Evolutionary conservation across 2,329 filamentous ascomycete species (phyloP).

Genomic region (Penicillium sclerotiorum): DNA sequence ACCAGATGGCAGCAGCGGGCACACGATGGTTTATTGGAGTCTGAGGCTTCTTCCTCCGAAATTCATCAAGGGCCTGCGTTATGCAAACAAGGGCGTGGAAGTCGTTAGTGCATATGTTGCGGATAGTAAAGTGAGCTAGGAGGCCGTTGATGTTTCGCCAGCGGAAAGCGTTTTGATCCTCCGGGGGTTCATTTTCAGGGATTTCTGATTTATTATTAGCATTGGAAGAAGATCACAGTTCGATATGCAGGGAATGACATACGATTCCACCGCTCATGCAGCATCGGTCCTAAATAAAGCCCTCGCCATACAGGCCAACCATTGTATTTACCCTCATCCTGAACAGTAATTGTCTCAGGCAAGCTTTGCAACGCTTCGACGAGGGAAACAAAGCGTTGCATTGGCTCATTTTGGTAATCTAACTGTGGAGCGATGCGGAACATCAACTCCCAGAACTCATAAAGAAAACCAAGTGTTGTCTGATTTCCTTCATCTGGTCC

Average conservation of each 20-base stretch:
- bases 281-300: not conserved
- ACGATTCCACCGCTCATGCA: constrained; percentile 1
- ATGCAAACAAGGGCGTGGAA: constrained; percentile 1
- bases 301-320: not conserved
- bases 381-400: constrained; percentile 2
- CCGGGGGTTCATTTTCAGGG: not conserved
- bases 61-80: not conserved
- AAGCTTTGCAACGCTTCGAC: constrained; percentile 1
- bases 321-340: not conserved
- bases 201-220: constrained; percentile 3
- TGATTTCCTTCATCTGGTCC: not conserved
- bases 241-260: constrained; percentile 1
- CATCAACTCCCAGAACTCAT: constrained; percentile 4
- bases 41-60: not conserved
- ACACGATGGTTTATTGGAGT: constrained; percentile 5
- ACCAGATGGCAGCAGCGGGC: constrained; percentile 4
- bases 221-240: not conserved
- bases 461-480: not conserved
- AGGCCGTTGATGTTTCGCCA: not conserved
- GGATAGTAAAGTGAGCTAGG: constrained; percentile 3
- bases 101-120: not conserved
- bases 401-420: constrained; percentile 3
- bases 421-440: constrained; percentile 1
- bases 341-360: constrained; percentile 1
- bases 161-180: constrained; percentile 1